Evolutionary conservation across 768 basidiomycete species (phyloP), one percentile per base, ranked within the genome.

Genomic region (Tubosaeta sp.): DNA sequence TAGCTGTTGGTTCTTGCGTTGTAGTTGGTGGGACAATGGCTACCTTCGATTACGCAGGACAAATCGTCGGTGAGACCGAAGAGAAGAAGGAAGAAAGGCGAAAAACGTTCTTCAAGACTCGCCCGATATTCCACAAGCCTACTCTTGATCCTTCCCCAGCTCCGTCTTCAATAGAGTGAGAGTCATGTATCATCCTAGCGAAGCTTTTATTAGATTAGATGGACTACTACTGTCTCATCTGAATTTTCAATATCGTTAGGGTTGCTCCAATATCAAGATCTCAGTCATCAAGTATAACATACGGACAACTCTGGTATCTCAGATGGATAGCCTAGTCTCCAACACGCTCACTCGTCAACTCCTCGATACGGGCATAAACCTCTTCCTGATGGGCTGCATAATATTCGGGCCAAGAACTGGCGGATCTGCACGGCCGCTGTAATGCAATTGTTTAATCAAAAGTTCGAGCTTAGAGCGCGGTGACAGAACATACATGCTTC

Each of bases 21-120:
- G 74, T 86, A 46, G 74, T 95, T 51, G 93, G 90, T 46, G 85
- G 84, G 12, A 77, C 84, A 6, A 81, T 93, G 66, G 95, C 91
- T 14, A 80, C 83, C 37, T 90, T 86, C 65, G 88, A 93, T 60
- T 87, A 86, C 57, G 80, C 86, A 22, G 90, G 92, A 48, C 75
- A 83, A 60, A 69, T 86, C 52, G 63, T 71, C 11, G 82, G 82
- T 38, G 74, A 77, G 46, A 60, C 70, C 5, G 68, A 69, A 46
- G 72, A 76, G 43, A 67, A 71, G 49, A 69, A 74, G 60, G 90
- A 91, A 64, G 89, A 90, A 69, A 81, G 76, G 57, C 80, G 88
- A 62, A 81, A 75, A 71, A 79, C 74, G 37, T 95, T 97, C 73
- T 95, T 95, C 79, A 95, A 95, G 71, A 78, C 84, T 56, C 67